Percentiles rank a stretch among this genome's conserved stretches.
Conservation (phyloP, 2,329 filamentous ascomycete species). For the Ophidiomyces ophidiicola region DNA sequence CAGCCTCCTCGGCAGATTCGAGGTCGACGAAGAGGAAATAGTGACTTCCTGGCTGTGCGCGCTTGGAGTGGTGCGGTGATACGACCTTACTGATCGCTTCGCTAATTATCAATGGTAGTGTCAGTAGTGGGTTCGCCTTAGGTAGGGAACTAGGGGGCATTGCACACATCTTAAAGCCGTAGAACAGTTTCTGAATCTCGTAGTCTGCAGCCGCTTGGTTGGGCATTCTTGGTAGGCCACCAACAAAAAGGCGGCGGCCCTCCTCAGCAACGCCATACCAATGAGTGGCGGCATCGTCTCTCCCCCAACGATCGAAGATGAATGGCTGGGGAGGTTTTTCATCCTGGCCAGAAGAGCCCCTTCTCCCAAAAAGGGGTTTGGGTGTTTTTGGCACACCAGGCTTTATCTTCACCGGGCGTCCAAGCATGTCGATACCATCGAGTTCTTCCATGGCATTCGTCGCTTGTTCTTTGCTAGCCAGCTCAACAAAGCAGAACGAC, state of each 20-base stretch:
- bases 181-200: slow-evolving; percentile 36
- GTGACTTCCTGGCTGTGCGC: slow-evolving; percentile 42
- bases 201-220: slow-evolving; percentile 32
- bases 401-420: slow-evolving; percentile 51
- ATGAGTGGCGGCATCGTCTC: slow-evolving; percentile 29
- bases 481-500: slow-evolving; percentile 64
- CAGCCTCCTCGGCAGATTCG: slow-evolving; percentile 42
- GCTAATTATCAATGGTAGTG: slow-evolving; percentile 17
- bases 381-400: slow-evolving; percentile 48
- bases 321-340: slow-evolving; percentile 14
- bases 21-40: slow-evolving; percentile 59
- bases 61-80: slow-evolving; percentile 47
- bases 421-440: slow-evolving; percentile 43
- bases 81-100: slow-evolving; percentile 42
- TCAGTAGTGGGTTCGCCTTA: neutral
- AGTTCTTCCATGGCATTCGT: slow-evolving; percentile 46
- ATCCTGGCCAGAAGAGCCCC: slow-evolving; percentile 6
- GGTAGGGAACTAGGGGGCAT: neutral
- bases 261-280: slow-evolving; percentile 27
- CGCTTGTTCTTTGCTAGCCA: slow-evolving; percentile 46
- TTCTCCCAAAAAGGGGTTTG: slow-evolving; percentile 20
- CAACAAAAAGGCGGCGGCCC: slow-evolving; percentile 37
- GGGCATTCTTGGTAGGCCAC: slow-evolving; percentile 35
- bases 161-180: slow-evolving; percentile 33
- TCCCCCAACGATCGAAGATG: slow-evolving; percentile 34